Conservation (phyloP, 345 rosid genomes). For the Brassica nigra region DNA sequence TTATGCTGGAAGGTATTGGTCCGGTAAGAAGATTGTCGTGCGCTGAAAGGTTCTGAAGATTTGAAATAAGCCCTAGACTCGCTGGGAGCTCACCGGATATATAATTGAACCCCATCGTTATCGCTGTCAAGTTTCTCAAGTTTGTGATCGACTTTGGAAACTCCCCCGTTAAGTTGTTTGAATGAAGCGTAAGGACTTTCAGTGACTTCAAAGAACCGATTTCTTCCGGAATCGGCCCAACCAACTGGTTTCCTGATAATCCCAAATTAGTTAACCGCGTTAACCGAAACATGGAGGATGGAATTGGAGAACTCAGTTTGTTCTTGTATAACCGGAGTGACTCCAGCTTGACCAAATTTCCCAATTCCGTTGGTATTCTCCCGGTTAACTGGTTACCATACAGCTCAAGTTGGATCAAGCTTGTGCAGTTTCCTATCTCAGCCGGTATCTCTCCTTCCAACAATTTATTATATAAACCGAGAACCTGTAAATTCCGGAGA, state of each 20-base stretch:
- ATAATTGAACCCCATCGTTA: slow-evolving; percentile 60
- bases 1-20: slow-evolving; percentile 65
- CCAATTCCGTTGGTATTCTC: slow-evolving; percentile 51
- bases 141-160: slow-evolving; percentile 67
- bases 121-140: slow-evolving; percentile 58
- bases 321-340: slow-evolving; percentile 51
- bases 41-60: slow-evolving; percentile 59
- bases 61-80: slow-evolving; percentile 61
- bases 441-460: slow-evolving; percentile 62
- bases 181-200: slow-evolving; percentile 59
- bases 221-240: slow-evolving; percentile 56
- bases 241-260: slow-evolving; percentile 62
- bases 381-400: background rate
- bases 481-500: slow-evolving; percentile 50
- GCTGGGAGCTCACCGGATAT: slow-evolving; percentile 66
- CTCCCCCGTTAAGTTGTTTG: slow-evolving; percentile 58
- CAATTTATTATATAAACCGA: slow-evolving; percentile 50
- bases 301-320: slow-evolving; percentile 64
- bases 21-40: slow-evolving; percentile 62
- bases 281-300: slow-evolving; percentile 56
- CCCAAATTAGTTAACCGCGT: slow-evolving; percentile 57
- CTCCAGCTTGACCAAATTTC: slow-evolving; percentile 54
- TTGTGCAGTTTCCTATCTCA: background rate
- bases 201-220: slow-evolving; percentile 61
- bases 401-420: background rate